Percentiles rank a stretch among this genome's conserved stretches.
Conservation (phyloP, 1,139 yeast genomes). For the Suhomyces wounanorum region DNA sequence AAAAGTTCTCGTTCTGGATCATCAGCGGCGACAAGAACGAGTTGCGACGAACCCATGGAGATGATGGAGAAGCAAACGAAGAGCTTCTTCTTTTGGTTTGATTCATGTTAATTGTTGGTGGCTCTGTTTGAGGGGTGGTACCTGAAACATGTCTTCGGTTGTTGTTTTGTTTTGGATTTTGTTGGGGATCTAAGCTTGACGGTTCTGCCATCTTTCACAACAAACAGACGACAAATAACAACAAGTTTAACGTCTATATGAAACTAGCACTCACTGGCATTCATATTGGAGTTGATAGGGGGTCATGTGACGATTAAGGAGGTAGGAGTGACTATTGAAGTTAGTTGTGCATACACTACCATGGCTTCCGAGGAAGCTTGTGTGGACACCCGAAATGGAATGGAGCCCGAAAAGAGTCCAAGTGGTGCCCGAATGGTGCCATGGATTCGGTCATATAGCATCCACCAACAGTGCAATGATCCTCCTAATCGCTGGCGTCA, state of each 20-base stretch:
- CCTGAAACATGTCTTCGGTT: not conserved
- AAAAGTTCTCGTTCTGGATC: constrained; percentile 61
- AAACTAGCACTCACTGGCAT: constrained; percentile 5
- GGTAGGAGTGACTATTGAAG: constrained; percentile 1
- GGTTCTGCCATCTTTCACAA: constrained; percentile 4
- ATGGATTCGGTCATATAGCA: no score
- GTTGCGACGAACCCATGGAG: constrained; percentile 60
- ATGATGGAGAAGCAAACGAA: constrained; percentile 49
- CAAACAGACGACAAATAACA: not conserved
- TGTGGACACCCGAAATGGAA: not conserved
- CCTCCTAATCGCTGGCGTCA: no score
- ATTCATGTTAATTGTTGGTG: constrained; percentile 18
- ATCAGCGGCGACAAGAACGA: constrained; percentile 62
- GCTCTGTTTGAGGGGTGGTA: constrained; percentile 4
- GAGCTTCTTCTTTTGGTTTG: constrained; percentile 31
- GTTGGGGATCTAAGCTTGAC: not conserved
- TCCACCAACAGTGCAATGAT: no score
- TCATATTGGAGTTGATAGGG: constrained; percentile 6
- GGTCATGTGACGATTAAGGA: constrained; percentile 11
- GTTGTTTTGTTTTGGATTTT: constrained; percentile 3
- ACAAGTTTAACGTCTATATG: not conserved
- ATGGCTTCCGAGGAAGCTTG: not conserved
- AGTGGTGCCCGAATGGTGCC: no score
- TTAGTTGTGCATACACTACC: constrained; percentile 1
- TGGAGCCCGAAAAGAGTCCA: not conserved